Base-by-base conservation (phyloP, 306 rosid species). In the Senna siamea region DNA sequence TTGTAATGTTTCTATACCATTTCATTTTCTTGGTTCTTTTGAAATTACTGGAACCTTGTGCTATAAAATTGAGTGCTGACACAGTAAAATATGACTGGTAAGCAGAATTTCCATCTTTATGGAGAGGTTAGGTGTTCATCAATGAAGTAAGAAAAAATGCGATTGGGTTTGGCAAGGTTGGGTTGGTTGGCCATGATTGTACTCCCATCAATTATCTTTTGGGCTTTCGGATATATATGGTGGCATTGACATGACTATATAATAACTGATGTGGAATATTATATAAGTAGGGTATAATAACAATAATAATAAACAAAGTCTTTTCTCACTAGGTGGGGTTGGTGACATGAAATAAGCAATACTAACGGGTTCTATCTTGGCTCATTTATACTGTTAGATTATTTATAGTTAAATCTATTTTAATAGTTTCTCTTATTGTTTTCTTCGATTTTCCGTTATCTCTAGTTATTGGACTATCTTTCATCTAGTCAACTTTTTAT, bases 11-110 rank as follows among this genome's bases (percentile, higher is more conserved):
- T 46, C 74, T 50, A 8, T 71, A 43, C 11, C 51, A 38, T 66
- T 77, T 63, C 5, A 3, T 79, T 74, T 63, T 52, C 50, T 44
- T 43, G 59, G 26, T 73, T 48, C 56, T 52, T 46, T 69, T 79
- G 66, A 63, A 59, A 35, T 41, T 38, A 30, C 46, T 67, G 61
- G 58, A 66, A 10, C 20, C 38, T 58, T 52, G 43, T 78, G 17
- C 41, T 52, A 22, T 62, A 40, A 69, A 68, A 55, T 52, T 78
- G 73, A 55, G 11, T 53, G 18, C 67, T 41, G 44, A 23, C 51
- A 50, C 61, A 55, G 63, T 0, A 65, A 46, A 53, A 32, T 30
- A 44, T 55, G 14, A 53, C 47, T 55, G 44, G 44, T 62, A 67
- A 51, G 13, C 47, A 51, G 1, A 3, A 66, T 58, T 41, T 74